These are phyloP conservation scores for Xylariaceae sp. DNA, from an alignment of 2,329 filamentous ascomycete species.

Conservation along the genomic window DNA sequence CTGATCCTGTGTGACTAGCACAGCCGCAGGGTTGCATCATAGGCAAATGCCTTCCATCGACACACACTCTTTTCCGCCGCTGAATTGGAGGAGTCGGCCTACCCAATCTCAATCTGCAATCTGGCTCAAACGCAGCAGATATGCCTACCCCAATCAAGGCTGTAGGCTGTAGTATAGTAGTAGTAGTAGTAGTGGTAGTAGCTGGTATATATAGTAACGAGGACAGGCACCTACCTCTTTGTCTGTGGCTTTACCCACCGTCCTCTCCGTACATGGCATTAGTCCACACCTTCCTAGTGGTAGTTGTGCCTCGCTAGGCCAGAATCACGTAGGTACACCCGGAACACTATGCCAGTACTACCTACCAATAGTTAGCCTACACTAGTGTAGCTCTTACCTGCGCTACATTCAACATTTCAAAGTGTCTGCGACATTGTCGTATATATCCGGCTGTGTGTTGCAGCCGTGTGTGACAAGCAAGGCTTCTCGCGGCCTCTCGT, in stretches of 20 bases:
- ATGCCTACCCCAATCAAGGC: neutral
- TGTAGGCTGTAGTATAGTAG: neutral
- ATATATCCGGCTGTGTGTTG: neutral
- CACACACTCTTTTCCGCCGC: neutral
- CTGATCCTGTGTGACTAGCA: neutral
- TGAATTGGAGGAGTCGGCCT: neutral
- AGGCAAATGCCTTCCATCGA: neutral
- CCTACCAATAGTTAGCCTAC: neutral
- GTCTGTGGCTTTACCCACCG: neutral
- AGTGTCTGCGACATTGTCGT: neutral
- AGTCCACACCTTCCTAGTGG: neutral
- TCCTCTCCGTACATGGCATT: neutral
- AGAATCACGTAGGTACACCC: neutral
- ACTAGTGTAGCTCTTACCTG: neutral
- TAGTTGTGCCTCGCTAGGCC: neutral
- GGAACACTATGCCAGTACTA: neutral
- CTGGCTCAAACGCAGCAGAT: neutral
- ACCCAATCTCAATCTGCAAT: neutral
- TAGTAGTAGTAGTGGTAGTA: too few relatives aligned
- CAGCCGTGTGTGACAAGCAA: neutral
- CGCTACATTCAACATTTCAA: neutral
- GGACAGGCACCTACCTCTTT: neutral
- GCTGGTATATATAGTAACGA: neutral
- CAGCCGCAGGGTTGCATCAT: constrained; percentile 1
- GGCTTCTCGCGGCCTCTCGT: too few relatives aligned